Percentiles rank a stretch among this genome's conserved stretches.
Conservation (phyloP, 2,329 filamentous ascomycete species). For the Gnomoniopsis sp. region DNA sequence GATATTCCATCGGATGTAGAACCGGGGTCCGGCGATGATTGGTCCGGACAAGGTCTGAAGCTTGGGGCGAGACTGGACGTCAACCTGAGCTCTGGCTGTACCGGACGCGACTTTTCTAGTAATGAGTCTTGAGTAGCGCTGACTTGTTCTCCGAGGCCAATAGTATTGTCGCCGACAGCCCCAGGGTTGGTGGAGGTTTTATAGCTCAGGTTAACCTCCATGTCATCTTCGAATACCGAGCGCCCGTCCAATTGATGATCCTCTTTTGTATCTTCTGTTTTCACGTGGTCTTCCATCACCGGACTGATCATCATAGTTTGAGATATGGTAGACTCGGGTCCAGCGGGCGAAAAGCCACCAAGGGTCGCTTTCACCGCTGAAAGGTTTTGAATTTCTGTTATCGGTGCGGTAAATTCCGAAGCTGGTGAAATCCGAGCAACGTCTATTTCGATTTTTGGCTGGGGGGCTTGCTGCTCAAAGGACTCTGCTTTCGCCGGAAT, state of each 20-base stretch:
- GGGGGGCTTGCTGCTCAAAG: neutral
- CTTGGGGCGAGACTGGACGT: neutral
- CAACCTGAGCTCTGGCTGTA: neutral
- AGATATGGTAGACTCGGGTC: neutral
- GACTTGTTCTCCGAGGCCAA: neutral
- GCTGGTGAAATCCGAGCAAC: neutral
- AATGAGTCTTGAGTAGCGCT: neutral
- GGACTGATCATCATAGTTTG: neutral
- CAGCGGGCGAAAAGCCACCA: neutral
- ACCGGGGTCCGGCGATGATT: neutral
- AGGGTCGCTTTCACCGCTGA: neutral
- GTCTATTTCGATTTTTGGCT: neutral
- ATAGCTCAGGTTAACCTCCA: neutral
- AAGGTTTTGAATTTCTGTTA: neutral
- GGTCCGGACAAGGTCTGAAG: neutral
- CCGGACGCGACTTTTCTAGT: neutral
- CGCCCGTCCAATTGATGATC: neutral
- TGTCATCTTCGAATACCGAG: neutral
- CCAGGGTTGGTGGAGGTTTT: no score
- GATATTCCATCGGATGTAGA: neutral
- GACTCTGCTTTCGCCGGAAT: neutral
- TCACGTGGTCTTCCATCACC: neutral
- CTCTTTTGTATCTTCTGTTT: neutral
- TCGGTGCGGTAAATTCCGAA: neutral
- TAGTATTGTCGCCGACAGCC: neutral